These are phyloP conservation scores for Diplodia intermedia DNA, from an alignment of 2,329 filamentous ascomycete genomes.

Conservation along the genomic window DNA sequence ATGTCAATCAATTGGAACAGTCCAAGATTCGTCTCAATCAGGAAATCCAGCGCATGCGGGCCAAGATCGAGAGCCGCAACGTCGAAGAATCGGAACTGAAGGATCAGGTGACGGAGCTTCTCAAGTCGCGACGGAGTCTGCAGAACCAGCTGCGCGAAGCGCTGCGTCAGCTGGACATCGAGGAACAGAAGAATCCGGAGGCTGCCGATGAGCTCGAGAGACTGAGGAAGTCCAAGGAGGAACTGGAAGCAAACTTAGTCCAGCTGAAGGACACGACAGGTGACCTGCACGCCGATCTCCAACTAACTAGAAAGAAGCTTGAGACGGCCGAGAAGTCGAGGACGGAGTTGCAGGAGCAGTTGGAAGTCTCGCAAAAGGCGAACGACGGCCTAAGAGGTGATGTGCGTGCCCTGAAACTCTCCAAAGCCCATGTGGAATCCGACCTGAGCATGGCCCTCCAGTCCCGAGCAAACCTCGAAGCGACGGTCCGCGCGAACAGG, in stretches of 20 bases:
- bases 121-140: constrained; percentile 26
- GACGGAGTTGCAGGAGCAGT: constrained; percentile 36
- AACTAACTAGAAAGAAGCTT: constrained; percentile 39
- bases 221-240: constrained; percentile 35
- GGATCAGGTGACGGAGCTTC: constrained; percentile 27
- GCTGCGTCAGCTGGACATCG: constrained; percentile 17
- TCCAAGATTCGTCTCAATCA: constrained; percentile 38
- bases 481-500: constrained; percentile 36
- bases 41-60: constrained; percentile 37
- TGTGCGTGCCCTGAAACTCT: constrained; percentile 35
- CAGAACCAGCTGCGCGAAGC: constrained; percentile 32
- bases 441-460: constrained; percentile 35
- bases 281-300: constrained; percentile 38
- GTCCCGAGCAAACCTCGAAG: constrained; percentile 37
- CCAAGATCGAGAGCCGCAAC: constrained; percentile 37
- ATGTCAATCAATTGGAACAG: constrained; percentile 41
- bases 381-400: constrained; percentile 35
- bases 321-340: constrained; percentile 38
- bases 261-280: constrained; percentile 37
- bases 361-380: constrained; percentile 38
- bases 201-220: constrained; percentile 38
- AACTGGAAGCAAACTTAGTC: constrained; percentile 39
- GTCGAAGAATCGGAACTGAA: constrained; percentile 38
- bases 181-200: constrained; percentile 31
- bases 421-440: constrained; percentile 37